Percentiles rank a stretch among this genome's conserved stretches.
These are phyloP conservation scores for Ceratobasidium sp. DNA, from an alignment of 1,284 basidiomycete genomes.

Conservation along the genomic window DNA sequence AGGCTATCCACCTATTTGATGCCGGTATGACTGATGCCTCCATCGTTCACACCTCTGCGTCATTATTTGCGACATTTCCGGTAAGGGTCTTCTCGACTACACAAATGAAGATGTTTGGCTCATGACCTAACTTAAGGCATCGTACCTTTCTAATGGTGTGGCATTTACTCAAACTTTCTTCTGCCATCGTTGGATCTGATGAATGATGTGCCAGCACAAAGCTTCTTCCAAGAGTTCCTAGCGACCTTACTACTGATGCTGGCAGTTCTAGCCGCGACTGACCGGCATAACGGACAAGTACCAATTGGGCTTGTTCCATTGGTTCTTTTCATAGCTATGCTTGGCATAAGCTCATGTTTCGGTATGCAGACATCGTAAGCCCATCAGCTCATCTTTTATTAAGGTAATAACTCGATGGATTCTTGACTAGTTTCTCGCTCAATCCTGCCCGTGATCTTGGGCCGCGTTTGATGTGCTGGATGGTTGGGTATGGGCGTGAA, in stretches of 20 bases:
- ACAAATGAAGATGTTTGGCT: neutral
- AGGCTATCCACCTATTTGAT: conserved; percentile 71
- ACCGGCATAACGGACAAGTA: neutral
- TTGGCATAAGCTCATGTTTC: neutral
- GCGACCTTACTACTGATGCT: neutral
- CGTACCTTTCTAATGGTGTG: conserved; percentile 7
- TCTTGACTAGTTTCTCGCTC: conserved; percentile 54
- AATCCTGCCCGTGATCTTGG: conserved; percentile 73
- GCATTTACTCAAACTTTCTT: too few species aligned
- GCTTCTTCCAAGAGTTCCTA: neutral
- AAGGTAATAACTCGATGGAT: neutral
- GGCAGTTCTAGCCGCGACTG: neutral
- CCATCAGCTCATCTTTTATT: too few species aligned
- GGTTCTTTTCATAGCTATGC: neutral
- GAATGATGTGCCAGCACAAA: neutral
- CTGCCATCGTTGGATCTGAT: too few species aligned
- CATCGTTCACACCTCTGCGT: conserved; percentile 59
- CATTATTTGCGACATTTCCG: conserved; percentile 71
- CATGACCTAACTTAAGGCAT: neutral
- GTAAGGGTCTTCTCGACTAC: conserved; percentile 54
- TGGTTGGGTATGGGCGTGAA: conserved; percentile 64
- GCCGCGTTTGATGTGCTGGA: conserved; percentile 64
- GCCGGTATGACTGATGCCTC: conserved; percentile 64
- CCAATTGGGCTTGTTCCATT: neutral
- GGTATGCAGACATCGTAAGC: conserved; percentile 17